Percentiles rank a stretch among this genome's conserved stretches.
Evolutionary conservation across 2,329 filamentous ascomycete genomes (phyloP).

Genomic region (Geosmithia flava): DNA sequence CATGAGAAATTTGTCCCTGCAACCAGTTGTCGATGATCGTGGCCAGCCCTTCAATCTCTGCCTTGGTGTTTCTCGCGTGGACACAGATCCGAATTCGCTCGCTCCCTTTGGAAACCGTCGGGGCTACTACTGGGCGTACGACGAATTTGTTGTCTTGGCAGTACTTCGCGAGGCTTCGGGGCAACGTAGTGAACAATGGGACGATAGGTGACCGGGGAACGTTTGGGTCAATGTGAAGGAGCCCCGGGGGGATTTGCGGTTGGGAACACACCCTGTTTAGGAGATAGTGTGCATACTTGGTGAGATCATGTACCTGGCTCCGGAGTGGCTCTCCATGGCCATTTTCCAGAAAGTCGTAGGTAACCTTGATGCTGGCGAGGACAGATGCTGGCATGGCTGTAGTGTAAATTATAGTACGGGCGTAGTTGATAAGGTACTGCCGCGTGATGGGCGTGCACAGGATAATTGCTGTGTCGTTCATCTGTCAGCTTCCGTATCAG

Average conservation of each 20-base stretch:
- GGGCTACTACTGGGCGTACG: slow-evolving; percentile 54
- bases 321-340: slow-evolving; percentile 29
- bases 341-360: slow-evolving; percentile 41
- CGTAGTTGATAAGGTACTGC: slow-evolving; percentile 62
- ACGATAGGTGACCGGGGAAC: slow-evolving; percentile 50
- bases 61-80: slow-evolving; percentile 50
- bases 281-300: slow-evolving; percentile 28
- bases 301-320: slow-evolving; percentile 17
- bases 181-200: slow-evolving; percentile 43
- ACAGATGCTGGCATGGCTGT: slow-evolving; percentile 53
- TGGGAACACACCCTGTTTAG: slow-evolving; percentile 23
- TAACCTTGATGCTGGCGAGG: slow-evolving; percentile 43
- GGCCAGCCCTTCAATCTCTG: slow-evolving; percentile 42
- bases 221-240: slow-evolving; percentile 20
- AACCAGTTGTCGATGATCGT: slow-evolving; percentile 35
- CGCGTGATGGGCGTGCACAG: slow-evolving; percentile 48
- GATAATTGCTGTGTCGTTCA: slow-evolving; percentile 29
- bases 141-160: slow-evolving; percentile 49
- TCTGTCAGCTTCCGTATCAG: slow-evolving; percentile 1
- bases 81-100: slow-evolving; percentile 56
- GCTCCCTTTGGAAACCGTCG: slow-evolving; percentile 51
- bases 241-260: slow-evolving; percentile 14
- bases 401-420: slow-evolving; percentile 63
- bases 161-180: slow-evolving; percentile 42
- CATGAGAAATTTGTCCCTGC: too few relatives aligned